Conservation (phyloP, 257 asterid genomes). For the Rubia yunnanensis region DNA sequence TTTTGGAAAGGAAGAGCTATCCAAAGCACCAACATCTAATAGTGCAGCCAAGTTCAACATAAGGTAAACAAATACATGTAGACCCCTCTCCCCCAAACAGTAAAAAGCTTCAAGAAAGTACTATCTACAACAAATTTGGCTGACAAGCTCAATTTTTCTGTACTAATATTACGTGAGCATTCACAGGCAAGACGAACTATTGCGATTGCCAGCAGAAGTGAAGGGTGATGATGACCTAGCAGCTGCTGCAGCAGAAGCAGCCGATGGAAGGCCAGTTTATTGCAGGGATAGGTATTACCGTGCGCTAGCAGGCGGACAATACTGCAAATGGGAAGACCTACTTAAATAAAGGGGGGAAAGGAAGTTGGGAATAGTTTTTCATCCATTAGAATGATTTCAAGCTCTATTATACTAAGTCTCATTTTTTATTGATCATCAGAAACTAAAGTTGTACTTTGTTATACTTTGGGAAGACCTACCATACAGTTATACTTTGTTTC, state of each 20-base stretch:
- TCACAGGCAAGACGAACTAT: constrained; percentile 69
- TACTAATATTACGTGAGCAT: constrained; percentile 3
- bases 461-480: no score
- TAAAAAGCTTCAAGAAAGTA: background rate
- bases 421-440: background rate
- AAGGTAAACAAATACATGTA: constrained; percentile 32
- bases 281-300: constrained; percentile 74
- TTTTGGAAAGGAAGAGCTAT: constrained; percentile 27
- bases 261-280: constrained; percentile 77
- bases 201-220: constrained; percentile 64
- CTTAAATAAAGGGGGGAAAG: constrained; percentile 18
- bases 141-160: background rate
- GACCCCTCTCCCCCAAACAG: background rate
- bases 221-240: constrained; percentile 69
- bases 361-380: background rate
- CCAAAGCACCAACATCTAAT: constrained; percentile 39
- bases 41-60: constrained; percentile 33
- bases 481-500: no score
- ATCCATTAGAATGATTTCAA: constrained; percentile 1
- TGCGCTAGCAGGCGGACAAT: constrained; percentile 75
- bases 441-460: no score
- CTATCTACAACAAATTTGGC: background rate
- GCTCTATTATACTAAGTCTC: background rate
- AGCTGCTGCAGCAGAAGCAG: constrained; percentile 73
- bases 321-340: constrained; percentile 78